These are phyloP conservation scores for Chimonanthus praecox DNA, from an alignment of 164 flowering plant genomes.

Conservation along the genomic window DNA sequence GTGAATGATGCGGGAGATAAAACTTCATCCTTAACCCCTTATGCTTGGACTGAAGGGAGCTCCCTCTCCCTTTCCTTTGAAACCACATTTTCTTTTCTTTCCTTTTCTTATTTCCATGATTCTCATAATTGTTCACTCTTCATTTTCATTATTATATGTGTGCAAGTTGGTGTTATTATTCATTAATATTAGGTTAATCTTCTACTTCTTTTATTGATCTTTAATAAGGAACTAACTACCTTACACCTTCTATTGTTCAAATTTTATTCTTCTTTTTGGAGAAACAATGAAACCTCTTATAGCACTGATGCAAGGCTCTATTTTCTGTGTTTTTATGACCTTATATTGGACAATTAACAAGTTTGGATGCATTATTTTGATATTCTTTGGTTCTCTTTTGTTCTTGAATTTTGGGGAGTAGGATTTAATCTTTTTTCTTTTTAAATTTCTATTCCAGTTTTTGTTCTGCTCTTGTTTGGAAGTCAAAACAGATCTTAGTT, in stretches of 20 bases:
- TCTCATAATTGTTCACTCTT: too few species aligned
- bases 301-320: neutral
- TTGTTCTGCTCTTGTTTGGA: too few species aligned
- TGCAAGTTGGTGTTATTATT: neutral
- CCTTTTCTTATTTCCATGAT: neutral
- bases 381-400: too few species aligned
- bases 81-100: neutral
- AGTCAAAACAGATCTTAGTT: too few species aligned
- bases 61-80: conserved; percentile 28
- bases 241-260: neutral
- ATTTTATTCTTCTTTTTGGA: neutral
- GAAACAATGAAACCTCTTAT: neutral
- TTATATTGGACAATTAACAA: too few species aligned
- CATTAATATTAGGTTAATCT: neutral
- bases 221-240: too few species aligned
- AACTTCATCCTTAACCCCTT: conserved; percentile 34
- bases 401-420: too few species aligned
- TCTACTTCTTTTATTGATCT: neutral
- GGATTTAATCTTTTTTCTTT: too few species aligned
- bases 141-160: neutral
- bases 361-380: too few species aligned
- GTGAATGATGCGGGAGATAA: conserved; percentile 96
- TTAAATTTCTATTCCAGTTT: too few species aligned
- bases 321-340: too few species aligned
- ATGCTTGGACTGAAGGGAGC: conserved; percentile 76